These are phyloP conservation scores for Penicillium steckii DNA, from an alignment of 495 filamentous ascomycete species.

Conservation along the genomic window DNA sequence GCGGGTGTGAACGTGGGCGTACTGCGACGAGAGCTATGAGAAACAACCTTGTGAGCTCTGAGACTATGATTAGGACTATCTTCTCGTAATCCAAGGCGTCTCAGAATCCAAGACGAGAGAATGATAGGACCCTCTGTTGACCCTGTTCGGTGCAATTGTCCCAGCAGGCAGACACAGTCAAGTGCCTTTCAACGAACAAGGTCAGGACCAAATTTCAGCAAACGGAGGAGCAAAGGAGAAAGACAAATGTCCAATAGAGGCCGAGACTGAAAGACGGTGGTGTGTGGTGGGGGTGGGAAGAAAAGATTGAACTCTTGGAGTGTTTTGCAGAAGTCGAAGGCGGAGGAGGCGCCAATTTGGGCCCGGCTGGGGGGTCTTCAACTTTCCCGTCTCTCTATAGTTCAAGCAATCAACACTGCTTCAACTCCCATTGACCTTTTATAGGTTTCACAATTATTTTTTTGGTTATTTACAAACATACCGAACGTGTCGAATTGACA, in stretches of 20 bases:
- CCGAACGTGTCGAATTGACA: too few species aligned
- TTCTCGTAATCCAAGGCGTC: background rate
- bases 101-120: background rate
- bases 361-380: conserved; percentile 16
- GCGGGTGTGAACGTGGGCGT: background rate
- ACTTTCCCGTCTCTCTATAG: background rate
- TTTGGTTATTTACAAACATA: too few species aligned
- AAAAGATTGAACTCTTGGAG: background rate
- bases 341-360: conserved; percentile 14
- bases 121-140: conserved; percentile 24
- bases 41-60: too few species aligned
- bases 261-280: too few species aligned
- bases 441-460: too few species aligned
- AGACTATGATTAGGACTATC: background rate
- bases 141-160: conserved; percentile 14
- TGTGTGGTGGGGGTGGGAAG: background rate
- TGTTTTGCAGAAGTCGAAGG: conserved; percentile 8
- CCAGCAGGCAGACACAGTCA: conserved; percentile 27
- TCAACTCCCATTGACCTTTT: too few species aligned
- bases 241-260: background rate
- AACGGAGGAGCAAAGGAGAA: background rate
- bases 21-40: too few species aligned
- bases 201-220: background rate
- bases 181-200: conserved; percentile 22
- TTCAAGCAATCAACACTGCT: too few species aligned